Evolutionary conservation across 495 filamentous ascomycete species (phyloP).

Genomic region (Amorphotheca resinae): DNA sequence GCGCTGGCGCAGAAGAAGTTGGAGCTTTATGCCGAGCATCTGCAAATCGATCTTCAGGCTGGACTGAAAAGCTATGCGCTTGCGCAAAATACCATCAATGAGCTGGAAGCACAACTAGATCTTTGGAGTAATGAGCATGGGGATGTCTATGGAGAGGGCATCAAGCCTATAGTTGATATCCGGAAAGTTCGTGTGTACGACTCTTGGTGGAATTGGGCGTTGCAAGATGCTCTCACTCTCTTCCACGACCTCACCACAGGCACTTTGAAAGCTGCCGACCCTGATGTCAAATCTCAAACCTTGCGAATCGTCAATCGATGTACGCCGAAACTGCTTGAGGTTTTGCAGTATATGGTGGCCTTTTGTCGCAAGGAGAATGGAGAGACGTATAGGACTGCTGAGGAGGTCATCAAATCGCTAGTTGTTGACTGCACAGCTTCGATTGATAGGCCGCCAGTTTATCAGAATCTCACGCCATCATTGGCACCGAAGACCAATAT

Average conservation of each 20-base stretch:
- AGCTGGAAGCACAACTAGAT: slow-evolving; percentile 79
- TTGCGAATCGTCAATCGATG: slow-evolving; percentile 89
- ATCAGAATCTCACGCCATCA: slow-evolving; percentile 86
- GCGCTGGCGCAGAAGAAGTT: slow-evolving; percentile 89
- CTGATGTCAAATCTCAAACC: slow-evolving; percentile 89
- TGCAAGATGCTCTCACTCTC: slow-evolving; percentile 90
- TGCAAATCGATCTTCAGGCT: slow-evolving; percentile 86
- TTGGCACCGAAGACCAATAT: slow-evolving; percentile 81
- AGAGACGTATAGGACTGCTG: slow-evolving; percentile 86
- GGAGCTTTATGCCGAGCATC: slow-evolving; percentile 79
- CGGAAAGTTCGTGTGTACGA: slow-evolving; percentile 93
- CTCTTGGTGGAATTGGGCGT: slow-evolving; percentile 97
- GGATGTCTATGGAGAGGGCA: slow-evolving; percentile 81
- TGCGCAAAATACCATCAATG: slow-evolving; percentile 61
- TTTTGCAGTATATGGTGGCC: slow-evolving; percentile 96
- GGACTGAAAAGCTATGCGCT: slow-evolving; percentile 67
- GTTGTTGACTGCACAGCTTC: slow-evolving; percentile 94
- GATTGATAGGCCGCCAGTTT: slow-evolving; percentile 64
- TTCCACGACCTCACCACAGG: slow-evolving; percentile 97
- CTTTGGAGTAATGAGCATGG: slow-evolving; percentile 88
- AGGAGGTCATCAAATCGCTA: slow-evolving; percentile 76
- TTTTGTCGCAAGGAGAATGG: slow-evolving; percentile 89
- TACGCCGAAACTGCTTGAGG: slow-evolving; percentile 46
- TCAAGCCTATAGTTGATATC: slow-evolving; percentile 76
- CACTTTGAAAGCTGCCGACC: slow-evolving; percentile 73